Conservation (phyloP, 2,329 filamentous ascomycete genomes). For the Ascochyta viciae-villosae region DNA sequence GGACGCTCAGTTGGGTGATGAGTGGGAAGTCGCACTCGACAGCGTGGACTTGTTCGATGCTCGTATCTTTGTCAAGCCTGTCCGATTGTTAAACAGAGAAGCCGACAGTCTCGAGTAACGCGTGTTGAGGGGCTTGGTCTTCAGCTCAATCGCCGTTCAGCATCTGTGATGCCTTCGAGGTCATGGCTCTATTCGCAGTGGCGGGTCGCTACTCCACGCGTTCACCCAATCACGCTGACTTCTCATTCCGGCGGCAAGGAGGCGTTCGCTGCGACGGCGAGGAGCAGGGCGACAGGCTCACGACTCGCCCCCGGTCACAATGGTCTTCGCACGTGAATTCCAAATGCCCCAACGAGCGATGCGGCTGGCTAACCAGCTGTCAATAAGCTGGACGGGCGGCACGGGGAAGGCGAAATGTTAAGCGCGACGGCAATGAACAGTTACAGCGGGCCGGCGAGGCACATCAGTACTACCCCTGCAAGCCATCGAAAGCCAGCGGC, state of each 20-base stretch:
- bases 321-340: constrained; percentile 8
- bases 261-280: constrained; percentile 31
- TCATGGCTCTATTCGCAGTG: neutral
- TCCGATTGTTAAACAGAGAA: constrained; percentile 48
- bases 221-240: neutral
- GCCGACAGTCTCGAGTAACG: neutral
- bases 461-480: constrained; percentile 28
- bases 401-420: constrained; percentile 15
- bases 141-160: neutral
- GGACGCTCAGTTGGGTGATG: constrained; percentile 49
- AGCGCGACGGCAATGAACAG: constrained; percentile 16
- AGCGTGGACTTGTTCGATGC: constrained; percentile 46
- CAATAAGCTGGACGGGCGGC: constrained; percentile 10
- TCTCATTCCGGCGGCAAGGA: constrained; percentile 6
- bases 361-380: neutral
- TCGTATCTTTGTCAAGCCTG: constrained; percentile 42
- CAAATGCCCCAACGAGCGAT: constrained; percentile 18
- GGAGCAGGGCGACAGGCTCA: constrained; percentile 1
- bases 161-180: neutral
- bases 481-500: constrained; percentile 36
- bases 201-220: neutral
- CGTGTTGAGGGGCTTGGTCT: neutral
- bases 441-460: constrained; percentile 24
- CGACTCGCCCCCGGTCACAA: neutral
- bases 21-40: constrained; percentile 55